Percentiles rank a stretch among this genome's conserved stretches.
Conservation (phyloP, 2,329 filamentous ascomycete species). For the Geoglossum cookeanum region DNA sequence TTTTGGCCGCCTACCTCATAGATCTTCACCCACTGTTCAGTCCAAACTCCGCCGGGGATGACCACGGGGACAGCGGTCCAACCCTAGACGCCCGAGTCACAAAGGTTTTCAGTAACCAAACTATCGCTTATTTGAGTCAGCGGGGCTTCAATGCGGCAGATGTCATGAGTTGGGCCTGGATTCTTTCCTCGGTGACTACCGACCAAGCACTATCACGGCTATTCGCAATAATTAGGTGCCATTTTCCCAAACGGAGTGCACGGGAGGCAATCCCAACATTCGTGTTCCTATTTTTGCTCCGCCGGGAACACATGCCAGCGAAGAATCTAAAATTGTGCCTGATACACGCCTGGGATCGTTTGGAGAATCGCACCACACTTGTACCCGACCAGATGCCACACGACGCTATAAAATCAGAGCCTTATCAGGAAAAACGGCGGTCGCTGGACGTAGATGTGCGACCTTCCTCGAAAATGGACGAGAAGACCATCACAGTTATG, state of each 20-base stretch:
- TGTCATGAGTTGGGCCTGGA: slow-evolving; percentile 28
- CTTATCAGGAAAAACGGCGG: background rate
- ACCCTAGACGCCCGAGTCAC: background rate
- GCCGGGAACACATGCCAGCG: slow-evolving; percentile 22
- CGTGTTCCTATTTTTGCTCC: slow-evolving; percentile 27
- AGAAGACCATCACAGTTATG: slow-evolving; percentile 18
- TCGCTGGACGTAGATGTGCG: background rate
- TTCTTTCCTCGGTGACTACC: slow-evolving; percentile 20
- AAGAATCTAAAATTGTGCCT: slow-evolving; percentile 25
- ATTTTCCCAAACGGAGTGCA: background rate
- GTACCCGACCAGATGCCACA: background rate
- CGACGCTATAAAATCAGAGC: background rate
- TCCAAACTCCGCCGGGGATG: background rate
- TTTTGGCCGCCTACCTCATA: background rate
- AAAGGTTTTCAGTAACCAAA: slow-evolving; percentile 17
- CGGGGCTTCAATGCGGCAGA: slow-evolving; percentile 21
- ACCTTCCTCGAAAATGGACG: slow-evolving; percentile 1
- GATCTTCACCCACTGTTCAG: background rate
- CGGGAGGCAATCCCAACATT: slow-evolving; percentile 23
- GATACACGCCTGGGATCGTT: slow-evolving; percentile 18
- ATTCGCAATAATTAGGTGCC: slow-evolving; percentile 10
- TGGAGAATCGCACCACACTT: background rate
- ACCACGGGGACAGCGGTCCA: background rate
- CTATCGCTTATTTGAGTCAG: slow-evolving; percentile 15
- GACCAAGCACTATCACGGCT: slow-evolving; percentile 20